Evolutionary conservation across 2,329 filamentous ascomycete species (phyloP).

Genomic region (Diaporthe citriasiana): DNA sequence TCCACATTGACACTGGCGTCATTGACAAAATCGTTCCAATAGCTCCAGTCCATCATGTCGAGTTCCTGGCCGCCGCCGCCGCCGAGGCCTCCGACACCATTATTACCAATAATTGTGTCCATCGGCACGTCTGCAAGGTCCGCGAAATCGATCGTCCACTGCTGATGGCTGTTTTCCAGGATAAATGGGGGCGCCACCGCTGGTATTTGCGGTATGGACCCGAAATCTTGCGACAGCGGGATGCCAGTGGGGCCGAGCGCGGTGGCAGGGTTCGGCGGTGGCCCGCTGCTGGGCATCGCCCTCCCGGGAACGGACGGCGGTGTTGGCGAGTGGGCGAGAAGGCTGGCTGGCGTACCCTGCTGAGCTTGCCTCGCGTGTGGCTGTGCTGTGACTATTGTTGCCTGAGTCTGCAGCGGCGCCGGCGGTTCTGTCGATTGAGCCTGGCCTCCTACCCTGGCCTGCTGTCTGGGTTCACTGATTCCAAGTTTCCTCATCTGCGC

Average conservation of each 20-base stretch:
- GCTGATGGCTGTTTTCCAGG: constrained; percentile 25
- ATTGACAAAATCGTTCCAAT: constrained; percentile 61
- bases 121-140: constrained; percentile 27
- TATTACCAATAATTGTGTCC: not conserved
- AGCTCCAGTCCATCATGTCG: constrained; percentile 53
- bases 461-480: constrained; percentile 38
- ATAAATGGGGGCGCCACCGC: constrained; percentile 5
- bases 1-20: constrained; percentile 50
- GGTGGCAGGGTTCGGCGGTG: constrained; percentile 12
- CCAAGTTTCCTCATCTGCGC: constrained; percentile 49
- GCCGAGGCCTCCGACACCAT: constrained; percentile 37
- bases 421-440: not conserved
- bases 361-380: not conserved
- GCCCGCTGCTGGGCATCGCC: not conserved
- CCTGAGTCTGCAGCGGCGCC: not conserved
- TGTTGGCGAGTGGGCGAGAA: not conserved
- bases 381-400: not conserved
- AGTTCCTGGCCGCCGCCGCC: constrained; percentile 47
- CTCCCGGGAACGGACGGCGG: not conserved
- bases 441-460: constrained; percentile 1
- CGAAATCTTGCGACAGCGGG: constrained; percentile 31
- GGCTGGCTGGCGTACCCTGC: not conserved
- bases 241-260: constrained; percentile 31
- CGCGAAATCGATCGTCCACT: constrained; percentile 38
- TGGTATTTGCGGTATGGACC: constrained; percentile 2